These are phyloP conservation scores for Taphrina wiesneri DNA, from an alignment of 1,139 yeast genomes.

Conservation along the genomic window DNA sequence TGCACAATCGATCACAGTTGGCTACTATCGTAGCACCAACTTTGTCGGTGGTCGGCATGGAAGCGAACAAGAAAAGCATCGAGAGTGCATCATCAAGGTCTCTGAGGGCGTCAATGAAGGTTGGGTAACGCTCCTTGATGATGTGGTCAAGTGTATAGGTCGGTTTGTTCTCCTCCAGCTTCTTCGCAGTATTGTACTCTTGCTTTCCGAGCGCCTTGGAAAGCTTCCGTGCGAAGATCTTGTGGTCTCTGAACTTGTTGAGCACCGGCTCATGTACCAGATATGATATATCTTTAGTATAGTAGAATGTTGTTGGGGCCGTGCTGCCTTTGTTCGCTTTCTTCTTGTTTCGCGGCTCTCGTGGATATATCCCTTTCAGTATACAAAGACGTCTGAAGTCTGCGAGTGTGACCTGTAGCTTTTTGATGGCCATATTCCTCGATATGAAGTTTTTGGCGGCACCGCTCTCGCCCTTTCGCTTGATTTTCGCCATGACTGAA, in stretches of 20 bases:
- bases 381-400: slow-evolving; percentile 84
- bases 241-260: slow-evolving; percentile 90
- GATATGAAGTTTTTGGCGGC: slow-evolving; percentile 91
- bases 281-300: slow-evolving; percentile 90
- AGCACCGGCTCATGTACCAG: slow-evolving; percentile 93
- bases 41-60: slow-evolving; percentile 89
- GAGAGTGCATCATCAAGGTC: slow-evolving; percentile 94
- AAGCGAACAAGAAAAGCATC: slow-evolving; percentile 90
- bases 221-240: slow-evolving; percentile 86
- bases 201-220: slow-evolving; percentile 90
- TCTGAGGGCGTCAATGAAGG: slow-evolving; percentile 86
- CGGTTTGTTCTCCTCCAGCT: slow-evolving; percentile 77
- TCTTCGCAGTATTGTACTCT: slow-evolving; percentile 84
- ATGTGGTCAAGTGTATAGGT: slow-evolving; percentile 83
- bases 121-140: slow-evolving; percentile 92
- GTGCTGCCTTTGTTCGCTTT: slow-evolving; percentile 97
- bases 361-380: slow-evolving; percentile 85
- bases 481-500: slow-evolving; percentile 33
- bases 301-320: slow-evolving; percentile 92
- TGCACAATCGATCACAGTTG: slow-evolving; percentile 82
- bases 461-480: slow-evolving; percentile 55
- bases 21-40: slow-evolving; percentile 76
- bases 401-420: slow-evolving; percentile 90
- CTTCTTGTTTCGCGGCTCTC: slow-evolving; percentile 95
- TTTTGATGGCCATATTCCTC: slow-evolving; percentile 91